Evolutionary conservation across 2,329 filamentous ascomycete genomes (phyloP).

Genomic region (Diaporthe aspalathi): DNA sequence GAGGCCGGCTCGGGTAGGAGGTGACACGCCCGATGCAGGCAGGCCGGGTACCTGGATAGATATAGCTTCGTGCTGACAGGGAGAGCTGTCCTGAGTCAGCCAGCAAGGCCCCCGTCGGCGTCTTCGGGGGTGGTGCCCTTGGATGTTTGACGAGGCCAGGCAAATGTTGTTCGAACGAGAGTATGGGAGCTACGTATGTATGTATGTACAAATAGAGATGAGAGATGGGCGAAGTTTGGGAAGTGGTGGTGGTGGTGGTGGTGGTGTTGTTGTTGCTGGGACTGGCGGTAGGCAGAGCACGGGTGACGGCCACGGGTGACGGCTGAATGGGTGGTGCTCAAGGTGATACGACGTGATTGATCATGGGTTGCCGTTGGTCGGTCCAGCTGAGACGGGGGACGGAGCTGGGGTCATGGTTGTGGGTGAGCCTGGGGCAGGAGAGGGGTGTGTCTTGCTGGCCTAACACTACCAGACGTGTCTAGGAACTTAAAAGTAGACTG

Average conservation of each 20-base stretch:
- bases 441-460: slow-evolving; percentile 1
- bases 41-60: slow-evolving; percentile 15
- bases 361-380: slow-evolving; percentile 23
- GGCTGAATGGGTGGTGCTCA: too few relatives aligned
- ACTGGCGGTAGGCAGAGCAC: neutral
- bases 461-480: too few relatives aligned
- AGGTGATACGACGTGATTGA: slow-evolving; percentile 30
- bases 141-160: neutral
- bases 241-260: slow-evolving; percentile 7
- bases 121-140: slow-evolving; percentile 1
- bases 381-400: slow-evolving; percentile 24
- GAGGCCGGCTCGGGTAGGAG: slow-evolving; percentile 33
- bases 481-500: too few relatives aligned
- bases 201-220: slow-evolving; percentile 22
- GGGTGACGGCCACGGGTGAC: slow-evolving; percentile 14
- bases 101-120: neutral
- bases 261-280: slow-evolving; percentile 2
- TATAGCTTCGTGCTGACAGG: slow-evolving; percentile 32
- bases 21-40: slow-evolving; percentile 33
- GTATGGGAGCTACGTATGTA: neutral
- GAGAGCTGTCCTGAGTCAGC: slow-evolving; percentile 38
- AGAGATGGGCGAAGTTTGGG: slow-evolving; percentile 19
- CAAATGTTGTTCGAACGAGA: neutral
- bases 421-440: neutral
- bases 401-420: neutral